Base-by-base conservation (phyloP, 805 yeast species). In the Yamadazyma sp. region DNA sequence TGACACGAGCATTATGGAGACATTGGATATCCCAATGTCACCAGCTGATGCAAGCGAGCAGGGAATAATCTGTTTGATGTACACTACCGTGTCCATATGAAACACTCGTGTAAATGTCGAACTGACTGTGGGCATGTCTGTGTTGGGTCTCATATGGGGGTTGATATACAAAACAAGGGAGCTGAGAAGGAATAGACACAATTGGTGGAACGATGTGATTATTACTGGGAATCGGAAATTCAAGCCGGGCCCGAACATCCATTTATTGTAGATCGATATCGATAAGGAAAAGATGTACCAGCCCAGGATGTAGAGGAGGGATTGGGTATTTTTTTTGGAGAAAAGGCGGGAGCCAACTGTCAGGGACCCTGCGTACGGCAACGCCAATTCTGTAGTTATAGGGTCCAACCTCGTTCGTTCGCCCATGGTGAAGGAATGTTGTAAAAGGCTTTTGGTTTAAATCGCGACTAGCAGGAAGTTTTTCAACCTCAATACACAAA, bases 1-100 rank as follows among this genome's bases (percentile, higher is more conserved):
- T 1, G 96, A 77, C 32, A 93, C 84, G 54, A 77, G 81, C 46
- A 82, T 71, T 51, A 90, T 77, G 18, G 96, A 83, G 22, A 83
- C 78, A 59, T 93, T 93, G 20, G 95, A 91, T 46, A 89, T 71
- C 1, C 99, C 98, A 47, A 93, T 89, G 60, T 93, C 99, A 12
- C 95, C 91, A 2, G 95, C 88, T 2, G 90, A 78, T 0, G 96
- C 93, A 10, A 86, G 29, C 0, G 96, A 83, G 54, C 97, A 88
- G 0, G 97, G 96, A 2, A 86, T 54, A 27, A 88, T 79, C 36
- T 74, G 80, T 16, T 63, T 61, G 5, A 75, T 10, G 48, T 80
- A 79, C 6, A 49, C 32, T 15, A 36, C 13, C 12, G 42, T 35
- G 13, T 48, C 47, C 28, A 63, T 56, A 9, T 32, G 37, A 28